Evolutionary conservation across 345 rosid genomes (phyloP).

Genomic region (Crucihimalaya himalaica): DNA sequence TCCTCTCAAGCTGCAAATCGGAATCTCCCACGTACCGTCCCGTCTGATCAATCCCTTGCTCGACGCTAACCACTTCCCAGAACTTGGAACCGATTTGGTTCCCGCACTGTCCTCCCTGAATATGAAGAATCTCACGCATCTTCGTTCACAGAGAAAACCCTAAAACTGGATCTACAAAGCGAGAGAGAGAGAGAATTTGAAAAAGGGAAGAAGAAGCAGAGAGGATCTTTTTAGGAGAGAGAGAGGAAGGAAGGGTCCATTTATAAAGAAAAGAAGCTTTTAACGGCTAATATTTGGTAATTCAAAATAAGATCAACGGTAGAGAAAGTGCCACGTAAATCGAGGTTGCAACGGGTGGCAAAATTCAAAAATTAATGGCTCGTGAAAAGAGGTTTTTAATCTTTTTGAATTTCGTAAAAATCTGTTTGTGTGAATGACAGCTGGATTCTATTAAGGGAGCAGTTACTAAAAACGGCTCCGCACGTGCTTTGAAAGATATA

Average conservation of each 20-base stretch:
- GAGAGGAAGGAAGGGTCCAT: conserved; percentile 28
- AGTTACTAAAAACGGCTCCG: conserved; percentile 38
- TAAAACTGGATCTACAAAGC: conserved; percentile 24
- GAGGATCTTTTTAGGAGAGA: background rate
- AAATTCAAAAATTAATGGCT: conserved; percentile 37
- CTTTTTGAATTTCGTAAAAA: conserved; percentile 36
- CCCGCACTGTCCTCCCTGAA: conserved; percentile 71
- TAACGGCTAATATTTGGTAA: conserved; percentile 38
- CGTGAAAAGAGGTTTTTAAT: conserved; percentile 7
- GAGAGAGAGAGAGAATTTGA: background rate
- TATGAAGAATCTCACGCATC: conserved; percentile 72
- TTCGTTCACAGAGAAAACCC: conserved; percentile 24
- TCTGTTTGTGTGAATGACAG: conserved; percentile 20
- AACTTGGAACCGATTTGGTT: conserved; percentile 75
- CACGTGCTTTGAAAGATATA: conserved; percentile 23
- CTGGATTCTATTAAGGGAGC: conserved; percentile 32
- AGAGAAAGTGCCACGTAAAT: conserved; percentile 15
- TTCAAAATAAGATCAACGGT: conserved; percentile 29
- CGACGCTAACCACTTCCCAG: conserved; percentile 60
- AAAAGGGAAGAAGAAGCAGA: conserved; percentile 10
- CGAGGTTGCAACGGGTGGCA: conserved; percentile 41
- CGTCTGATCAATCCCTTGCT: conserved; percentile 62
- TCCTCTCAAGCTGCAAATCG: conserved; percentile 58
- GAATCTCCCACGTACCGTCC: conserved; percentile 53
- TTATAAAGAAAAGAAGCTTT: conserved; percentile 38